These are phyloP conservation scores for Harringtonia aguacate DNA, from an alignment of 2,329 filamentous ascomycete species.

Conservation along the genomic window DNA sequence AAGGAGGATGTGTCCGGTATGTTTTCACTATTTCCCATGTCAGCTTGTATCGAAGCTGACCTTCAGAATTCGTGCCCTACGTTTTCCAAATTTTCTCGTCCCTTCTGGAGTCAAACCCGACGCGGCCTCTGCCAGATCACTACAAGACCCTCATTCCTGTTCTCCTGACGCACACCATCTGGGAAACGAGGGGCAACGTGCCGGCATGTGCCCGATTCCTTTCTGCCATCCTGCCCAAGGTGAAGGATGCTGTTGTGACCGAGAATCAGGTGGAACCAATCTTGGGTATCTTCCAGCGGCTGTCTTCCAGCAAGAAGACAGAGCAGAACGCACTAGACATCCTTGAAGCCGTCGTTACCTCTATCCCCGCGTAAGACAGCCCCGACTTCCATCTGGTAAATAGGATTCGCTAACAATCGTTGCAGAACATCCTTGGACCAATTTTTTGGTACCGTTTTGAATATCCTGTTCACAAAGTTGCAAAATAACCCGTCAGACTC, in stretches of 20 bases:
- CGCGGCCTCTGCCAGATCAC: slow-evolving; percentile 65
- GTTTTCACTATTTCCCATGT: background rate
- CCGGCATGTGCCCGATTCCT: slow-evolving; percentile 82
- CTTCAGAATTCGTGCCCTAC: slow-evolving; percentile 82
- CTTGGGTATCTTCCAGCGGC: slow-evolving; percentile 90
- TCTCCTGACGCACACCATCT: slow-evolving; percentile 69
- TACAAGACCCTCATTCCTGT: slow-evolving; percentile 72
- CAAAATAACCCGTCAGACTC: slow-evolving; percentile 61
- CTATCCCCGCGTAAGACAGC: slow-evolving; percentile 58
- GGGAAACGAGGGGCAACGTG: slow-evolving; percentile 88
- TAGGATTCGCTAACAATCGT: slow-evolving; percentile 15
- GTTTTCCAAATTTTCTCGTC: slow-evolving; percentile 93
- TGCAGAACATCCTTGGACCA: slow-evolving; percentile 52
- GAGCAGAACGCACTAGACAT: slow-evolving; percentile 85
- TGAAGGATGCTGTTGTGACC: slow-evolving; percentile 58
- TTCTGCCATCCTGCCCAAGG: slow-evolving; percentile 71
- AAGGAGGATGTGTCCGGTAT: slow-evolving; percentile 68
- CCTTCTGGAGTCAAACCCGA: slow-evolving; percentile 75
- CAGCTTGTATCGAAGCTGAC: slow-evolving; percentile 17
- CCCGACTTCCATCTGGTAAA: background rate
- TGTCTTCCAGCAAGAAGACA: slow-evolving; percentile 71
- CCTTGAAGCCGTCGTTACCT: slow-evolving; percentile 66
- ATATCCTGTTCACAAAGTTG: slow-evolving; percentile 69
- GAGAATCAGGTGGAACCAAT: slow-evolving; percentile 79
- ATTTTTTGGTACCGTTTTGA: slow-evolving; percentile 72